Conservation (phyloP, 495 filamentous ascomycete genomes). For the Glarea lozoyensis region DNA sequence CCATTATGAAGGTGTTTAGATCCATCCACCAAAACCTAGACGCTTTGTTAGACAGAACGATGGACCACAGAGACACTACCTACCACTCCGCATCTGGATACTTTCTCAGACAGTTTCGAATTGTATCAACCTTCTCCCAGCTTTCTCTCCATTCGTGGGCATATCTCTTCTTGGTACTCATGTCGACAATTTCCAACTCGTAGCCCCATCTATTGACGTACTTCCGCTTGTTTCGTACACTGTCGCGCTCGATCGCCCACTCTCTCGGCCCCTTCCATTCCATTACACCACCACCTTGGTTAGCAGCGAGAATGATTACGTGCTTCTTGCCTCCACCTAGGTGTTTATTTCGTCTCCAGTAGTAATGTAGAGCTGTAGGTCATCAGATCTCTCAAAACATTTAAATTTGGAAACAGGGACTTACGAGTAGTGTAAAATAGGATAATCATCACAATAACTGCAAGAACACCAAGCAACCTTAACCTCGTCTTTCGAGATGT, state of each 20-base stretch:
- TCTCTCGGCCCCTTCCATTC: slow-evolving; percentile 97
- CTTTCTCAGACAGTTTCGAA: slow-evolving; percentile 84
- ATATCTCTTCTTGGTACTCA: slow-evolving; percentile 97
- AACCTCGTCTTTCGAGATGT: slow-evolving; percentile 37
- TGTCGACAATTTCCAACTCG: slow-evolving; percentile 90
- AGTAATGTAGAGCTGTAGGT: slow-evolving; percentile 33
- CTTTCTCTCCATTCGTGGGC: slow-evolving; percentile 98
- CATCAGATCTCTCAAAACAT: slow-evolving; percentile 2
- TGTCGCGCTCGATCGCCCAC: slow-evolving; percentile 97
- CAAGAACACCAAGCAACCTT: slow-evolving; percentile 46
- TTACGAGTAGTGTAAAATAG: slow-evolving; percentile 62
- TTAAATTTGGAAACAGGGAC: slow-evolving; percentile 20
- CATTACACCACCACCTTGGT: slow-evolving; percentile 95
- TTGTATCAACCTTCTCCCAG: slow-evolving; percentile 97
- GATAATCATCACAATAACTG: slow-evolving; percentile 53
- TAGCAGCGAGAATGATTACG: slow-evolving; percentile 89
- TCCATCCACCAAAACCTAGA: slow-evolving; percentile 98
- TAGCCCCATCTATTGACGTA: slow-evolving; percentile 90
- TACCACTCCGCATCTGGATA: slow-evolving; percentile 96
- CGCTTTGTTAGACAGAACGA: too few relatives aligned
- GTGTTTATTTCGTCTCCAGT: slow-evolving; percentile 35
- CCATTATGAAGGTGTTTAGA: slow-evolving; percentile 97
- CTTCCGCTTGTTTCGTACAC: slow-evolving; percentile 84
- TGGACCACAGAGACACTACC: too few relatives aligned
- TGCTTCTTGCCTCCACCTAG: slow-evolving; percentile 83